Percentiles rank a stretch among this genome's conserved stretches.
phyloP scores from a whole-genome alignment of 2,329 filamentous ascomycete genomes.

The Colletotrichum sp. region DNA sequence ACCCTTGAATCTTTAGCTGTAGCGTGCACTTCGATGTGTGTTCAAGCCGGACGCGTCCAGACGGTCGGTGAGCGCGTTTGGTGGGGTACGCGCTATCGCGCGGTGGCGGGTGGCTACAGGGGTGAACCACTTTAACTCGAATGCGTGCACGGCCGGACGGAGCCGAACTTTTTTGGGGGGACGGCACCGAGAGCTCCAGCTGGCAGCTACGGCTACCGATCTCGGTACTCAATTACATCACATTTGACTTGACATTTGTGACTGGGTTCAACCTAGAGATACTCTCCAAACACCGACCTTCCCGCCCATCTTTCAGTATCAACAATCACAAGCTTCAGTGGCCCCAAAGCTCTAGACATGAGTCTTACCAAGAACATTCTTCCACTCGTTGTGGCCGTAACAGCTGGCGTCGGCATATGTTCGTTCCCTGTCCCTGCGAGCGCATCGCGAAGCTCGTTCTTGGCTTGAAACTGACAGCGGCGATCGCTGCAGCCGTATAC shows the following conservation, averaged over 20 bases:
- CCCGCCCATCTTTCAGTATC: neutral
- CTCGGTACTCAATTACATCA: neutral
- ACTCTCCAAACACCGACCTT: neutral
- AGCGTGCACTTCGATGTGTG: neutral
- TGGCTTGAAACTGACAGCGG: neutral
- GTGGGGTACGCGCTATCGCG: constrained; percentile 7
- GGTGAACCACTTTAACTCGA: constrained; percentile 4
- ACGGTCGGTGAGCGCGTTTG: constrained; percentile 9
- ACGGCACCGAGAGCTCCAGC: neutral
- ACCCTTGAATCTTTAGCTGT: neutral
- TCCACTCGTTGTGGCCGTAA: constrained; percentile 4
- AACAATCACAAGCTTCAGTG: neutral
- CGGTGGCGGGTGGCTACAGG: neutral
- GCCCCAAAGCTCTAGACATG: neutral
- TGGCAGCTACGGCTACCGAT: neutral
- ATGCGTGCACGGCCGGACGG: constrained; percentile 2
- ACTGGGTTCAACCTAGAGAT: neutral
- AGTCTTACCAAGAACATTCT: constrained; percentile 5
- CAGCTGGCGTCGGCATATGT: constrained; percentile 11
- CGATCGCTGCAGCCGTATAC: constrained; percentile 2
- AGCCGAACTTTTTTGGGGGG: neutral
- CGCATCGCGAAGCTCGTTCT: neutral
- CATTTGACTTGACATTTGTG: neutral
- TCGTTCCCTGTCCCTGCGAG: neutral
- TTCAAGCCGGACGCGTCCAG: constrained; percentile 11